Base-by-base conservation (phyloP, 2,329 filamentous ascomycete genomes). In the Cercospora janseana region DNA sequence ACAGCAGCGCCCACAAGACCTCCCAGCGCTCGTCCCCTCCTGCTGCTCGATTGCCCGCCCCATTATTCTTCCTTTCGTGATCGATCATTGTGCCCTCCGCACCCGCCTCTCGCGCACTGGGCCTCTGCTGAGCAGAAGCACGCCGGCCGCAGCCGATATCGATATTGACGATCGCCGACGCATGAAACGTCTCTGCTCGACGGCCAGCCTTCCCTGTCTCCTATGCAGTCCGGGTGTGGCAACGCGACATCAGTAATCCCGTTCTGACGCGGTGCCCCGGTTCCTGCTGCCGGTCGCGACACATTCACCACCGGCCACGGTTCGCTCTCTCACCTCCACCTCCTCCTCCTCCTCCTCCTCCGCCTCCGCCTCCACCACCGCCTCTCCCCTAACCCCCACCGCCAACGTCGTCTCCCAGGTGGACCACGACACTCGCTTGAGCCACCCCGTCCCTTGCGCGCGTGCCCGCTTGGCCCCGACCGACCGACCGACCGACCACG, bases 111-210 rank as follows among this genome's bases (percentile, higher is more conserved):
- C n/a, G 31, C 31, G 31, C 31, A 18, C 31, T 18, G 31, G n/a
- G n/a, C n/a, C n/a, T n/a, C n/a, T n/a, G n/a, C n/a, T n/a, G n/a
- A n/a, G n/a, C n/a, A n/a, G n/a, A n/a, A n/a, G n/a, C n/a, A n/a
- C 18, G 10, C 34, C 15, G 34, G 18, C 18, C 34, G 34, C 34
- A 2, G 18, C 24, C 10, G 18, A 38, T 21, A 38, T 38, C 34
- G 34, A 38, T 38, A 38, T 38, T 38, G 34, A 21, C 34, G 18
- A 38, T 38, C 34, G 34, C 34, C 34, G 34, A n/a, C 34, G 34
- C 34, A 38, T 38, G 34, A 38, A 38, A 38, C 34, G 24, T 21
- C 34, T 20, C 15, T 12, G 34, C 34, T 37, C 34, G 16, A 20
- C 4, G 34, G 4, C 34, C 6, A 21, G 34, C 20, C 34, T 38